phyloP scores from a whole-genome alignment of 257 asterid genomes.

The Nemophila menziesii region DNA sequence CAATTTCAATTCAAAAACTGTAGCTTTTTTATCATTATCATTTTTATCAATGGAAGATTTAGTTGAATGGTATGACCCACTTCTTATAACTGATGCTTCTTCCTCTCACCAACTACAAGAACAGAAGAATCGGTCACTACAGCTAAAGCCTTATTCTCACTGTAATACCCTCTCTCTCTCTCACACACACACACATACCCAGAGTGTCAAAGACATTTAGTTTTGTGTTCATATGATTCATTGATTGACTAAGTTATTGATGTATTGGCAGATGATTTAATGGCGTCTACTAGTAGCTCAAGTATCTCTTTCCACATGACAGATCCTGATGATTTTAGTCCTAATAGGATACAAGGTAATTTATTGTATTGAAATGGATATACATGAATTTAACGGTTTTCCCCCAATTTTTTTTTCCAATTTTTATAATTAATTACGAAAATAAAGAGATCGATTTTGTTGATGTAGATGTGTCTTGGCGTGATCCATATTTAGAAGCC shows the following conservation, averaged over 20 bases:
- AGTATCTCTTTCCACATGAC: constrained; percentile 25
- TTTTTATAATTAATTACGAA: neutral
- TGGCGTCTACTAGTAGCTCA: constrained; percentile 14
- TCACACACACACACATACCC: neutral
- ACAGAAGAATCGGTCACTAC: no score
- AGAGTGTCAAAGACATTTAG: neutral
- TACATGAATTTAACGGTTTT: no score
- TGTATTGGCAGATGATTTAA: constrained; percentile 34
- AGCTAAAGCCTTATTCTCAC: constrained; percentile 20
- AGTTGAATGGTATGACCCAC: constrained; percentile 54
- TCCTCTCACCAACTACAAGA: constrained; percentile 24
- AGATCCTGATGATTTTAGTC: constrained; percentile 23
- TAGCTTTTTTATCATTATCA: constrained; percentile 12
- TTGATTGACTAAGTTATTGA: constrained; percentile 6
- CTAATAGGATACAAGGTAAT: constrained; percentile 42
- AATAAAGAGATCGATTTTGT: constrained; percentile 3
- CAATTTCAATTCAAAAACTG: constrained; percentile 32
- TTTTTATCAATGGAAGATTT: constrained; percentile 36
- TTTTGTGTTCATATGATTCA: constrained; percentile 6
- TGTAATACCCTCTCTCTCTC: constrained; percentile 16
- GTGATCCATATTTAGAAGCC: constrained; percentile 2
- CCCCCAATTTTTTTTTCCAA: no score
- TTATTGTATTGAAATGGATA: neutral
- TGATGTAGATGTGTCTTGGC: constrained; percentile 9
- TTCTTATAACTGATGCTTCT: constrained; percentile 62